Conservation (phyloP, 2,329 filamentous ascomycete species). For the Penicillium italicum region DNA sequence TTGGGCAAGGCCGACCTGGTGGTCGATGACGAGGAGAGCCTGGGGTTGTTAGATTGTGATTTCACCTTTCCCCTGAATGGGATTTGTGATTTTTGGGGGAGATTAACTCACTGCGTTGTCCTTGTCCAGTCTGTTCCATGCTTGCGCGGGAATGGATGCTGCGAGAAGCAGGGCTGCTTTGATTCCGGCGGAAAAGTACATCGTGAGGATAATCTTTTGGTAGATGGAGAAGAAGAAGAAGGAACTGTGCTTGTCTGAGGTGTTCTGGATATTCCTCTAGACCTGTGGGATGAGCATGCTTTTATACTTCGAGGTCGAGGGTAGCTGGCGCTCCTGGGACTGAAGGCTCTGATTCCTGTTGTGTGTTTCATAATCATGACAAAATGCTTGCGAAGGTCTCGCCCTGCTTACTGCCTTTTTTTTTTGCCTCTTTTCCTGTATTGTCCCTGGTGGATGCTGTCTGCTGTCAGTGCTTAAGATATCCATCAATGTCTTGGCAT, state of each 20-base stretch:
- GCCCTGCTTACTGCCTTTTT: background rate
- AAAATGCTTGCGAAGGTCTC: background rate
- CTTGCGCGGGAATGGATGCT: constrained; percentile 17
- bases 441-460: background rate
- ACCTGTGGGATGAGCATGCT: background rate
- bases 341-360: background rate
- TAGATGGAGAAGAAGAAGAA: background rate
- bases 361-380: constrained; percentile 4
- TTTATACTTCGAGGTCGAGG: constrained; percentile 1
- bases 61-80: too few relatives aligned
- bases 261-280: background rate
- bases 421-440: background rate
- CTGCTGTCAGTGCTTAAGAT: background rate
- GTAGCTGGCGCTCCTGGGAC: background rate
- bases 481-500: background rate
- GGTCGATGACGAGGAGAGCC: constrained; percentile 32
- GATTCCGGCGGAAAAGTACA: constrained; percentile 27
- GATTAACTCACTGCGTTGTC: constrained; percentile 21
- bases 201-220: background rate
- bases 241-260: background rate
- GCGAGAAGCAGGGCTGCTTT: constrained; percentile 17
- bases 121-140: constrained; percentile 29
- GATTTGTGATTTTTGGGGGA: background rate
- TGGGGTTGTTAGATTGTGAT: background rate
- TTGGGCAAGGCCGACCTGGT: constrained; percentile 37